Evolutionary conservation across 1,284 basidiomycete genomes (phyloP).

Genomic region (Fomitopsis palustris): DNA sequence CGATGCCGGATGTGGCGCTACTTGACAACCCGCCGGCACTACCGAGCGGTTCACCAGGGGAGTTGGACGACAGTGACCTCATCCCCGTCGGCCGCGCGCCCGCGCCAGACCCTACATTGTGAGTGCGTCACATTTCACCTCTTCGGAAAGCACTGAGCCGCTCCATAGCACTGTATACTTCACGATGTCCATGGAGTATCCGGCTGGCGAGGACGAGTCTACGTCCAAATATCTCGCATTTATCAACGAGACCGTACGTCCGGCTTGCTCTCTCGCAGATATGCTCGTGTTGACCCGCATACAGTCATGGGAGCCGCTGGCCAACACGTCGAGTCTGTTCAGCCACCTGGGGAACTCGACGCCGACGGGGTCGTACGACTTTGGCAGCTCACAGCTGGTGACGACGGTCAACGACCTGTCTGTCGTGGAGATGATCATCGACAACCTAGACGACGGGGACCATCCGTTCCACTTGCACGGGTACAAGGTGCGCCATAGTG

Average conservation of each 20-base stretch:
- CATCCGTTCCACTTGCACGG: slow-evolving; percentile 44
- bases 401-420: slow-evolving; percentile 29
- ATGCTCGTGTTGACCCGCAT: background rate
- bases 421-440: slow-evolving; percentile 28
- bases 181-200: slow-evolving; percentile 34
- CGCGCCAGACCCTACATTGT: slow-evolving; percentile 20
- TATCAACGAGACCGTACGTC: slow-evolving; percentile 33
- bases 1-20: slow-evolving; percentile 17
- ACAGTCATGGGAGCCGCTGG: slow-evolving; percentile 31
- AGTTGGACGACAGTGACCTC: slow-evolving; percentile 22
- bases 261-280: background rate
- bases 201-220: slow-evolving; percentile 20
- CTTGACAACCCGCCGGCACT: slow-evolving; percentile 17
- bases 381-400: slow-evolving; percentile 25
- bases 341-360: slow-evolving; percentile 17
- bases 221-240: slow-evolving; percentile 34
- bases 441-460: slow-evolving; percentile 36
- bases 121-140: background rate
- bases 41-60: slow-evolving; percentile 15
- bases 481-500: slow-evolving; percentile 38
- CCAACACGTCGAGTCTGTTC: slow-evolving; percentile 25
- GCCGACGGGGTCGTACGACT: slow-evolving; percentile 16
- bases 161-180: slow-evolving; percentile 20
- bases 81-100: slow-evolving; percentile 23
- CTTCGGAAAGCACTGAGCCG: background rate